Evolutionary conservation across 176 grass and related monocot species (phyloP).

Genomic region (Areca catechu): DNA sequence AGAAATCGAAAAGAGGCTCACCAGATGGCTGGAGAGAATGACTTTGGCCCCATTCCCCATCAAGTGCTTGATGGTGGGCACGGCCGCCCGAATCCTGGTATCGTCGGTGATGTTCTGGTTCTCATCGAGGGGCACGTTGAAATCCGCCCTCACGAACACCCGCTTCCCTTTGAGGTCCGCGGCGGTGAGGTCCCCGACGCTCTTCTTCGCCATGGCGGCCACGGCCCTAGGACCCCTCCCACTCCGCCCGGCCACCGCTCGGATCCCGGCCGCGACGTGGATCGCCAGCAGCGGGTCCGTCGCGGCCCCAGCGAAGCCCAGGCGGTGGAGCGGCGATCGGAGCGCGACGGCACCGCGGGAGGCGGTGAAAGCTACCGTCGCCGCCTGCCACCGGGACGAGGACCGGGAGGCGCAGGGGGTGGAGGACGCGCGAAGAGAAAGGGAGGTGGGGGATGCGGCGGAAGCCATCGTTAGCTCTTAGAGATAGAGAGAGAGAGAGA

Average conservation of each 20-base stretch:
- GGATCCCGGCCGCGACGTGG: neutral
- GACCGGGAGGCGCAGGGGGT: too few species aligned
- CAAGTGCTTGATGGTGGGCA: conserved; percentile 36
- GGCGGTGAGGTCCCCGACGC: conserved; percentile 24
- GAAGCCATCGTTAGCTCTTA: conserved; percentile 3
- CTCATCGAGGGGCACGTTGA: conserved; percentile 38
- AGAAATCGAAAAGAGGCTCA: conserved; percentile 6
- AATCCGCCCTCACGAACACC: conserved; percentile 23
- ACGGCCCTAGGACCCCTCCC: conserved; percentile 8
- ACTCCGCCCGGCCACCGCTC: conserved; percentile 2
- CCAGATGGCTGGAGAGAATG: conserved; percentile 35
- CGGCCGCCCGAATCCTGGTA: conserved; percentile 28
- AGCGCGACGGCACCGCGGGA: conserved; percentile 1
- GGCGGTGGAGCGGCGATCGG: neutral
- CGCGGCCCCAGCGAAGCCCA: conserved; percentile 4
- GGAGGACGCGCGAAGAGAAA: too few species aligned
- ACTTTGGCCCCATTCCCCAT: conserved; percentile 29
- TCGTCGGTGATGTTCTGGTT: conserved; percentile 31
- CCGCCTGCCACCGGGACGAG: too few species aligned
- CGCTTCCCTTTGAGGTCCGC: conserved; percentile 29
- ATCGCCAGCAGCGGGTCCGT: neutral
- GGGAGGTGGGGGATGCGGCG: neutral
- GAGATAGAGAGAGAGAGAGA: too few species aligned
- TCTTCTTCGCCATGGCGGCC: conserved; percentile 36
- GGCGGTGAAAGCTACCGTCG: neutral